Evolutionary conservation across 106 monocot species (phyloP).

Genomic region (Gastrodia elata): DNA sequence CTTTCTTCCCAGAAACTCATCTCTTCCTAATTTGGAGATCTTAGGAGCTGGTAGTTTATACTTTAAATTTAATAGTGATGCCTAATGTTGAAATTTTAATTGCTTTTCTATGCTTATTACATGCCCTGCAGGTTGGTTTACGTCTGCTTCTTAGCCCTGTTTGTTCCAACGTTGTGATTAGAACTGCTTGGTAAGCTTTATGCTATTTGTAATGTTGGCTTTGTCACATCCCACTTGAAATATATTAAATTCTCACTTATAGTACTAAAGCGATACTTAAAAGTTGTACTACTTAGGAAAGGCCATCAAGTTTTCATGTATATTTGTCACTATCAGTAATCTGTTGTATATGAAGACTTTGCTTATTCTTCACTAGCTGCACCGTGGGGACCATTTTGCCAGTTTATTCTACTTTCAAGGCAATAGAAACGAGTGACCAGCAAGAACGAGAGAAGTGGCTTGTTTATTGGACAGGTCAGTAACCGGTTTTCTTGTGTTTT

Average conservation of each 20-base stretch:
- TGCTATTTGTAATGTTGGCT: neutral
- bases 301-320: neutral
- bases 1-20: neutral
- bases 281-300: neutral
- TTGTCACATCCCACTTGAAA: neutral
- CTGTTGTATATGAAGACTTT: neutral
- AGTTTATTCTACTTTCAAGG: conserved; percentile 92
- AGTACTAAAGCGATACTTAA: neutral
- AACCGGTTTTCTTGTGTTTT: neutral
- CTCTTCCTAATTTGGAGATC: neutral
- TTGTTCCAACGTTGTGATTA: conserved; percentile 56
- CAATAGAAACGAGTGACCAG: conserved; percentile 68
- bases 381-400: conserved; percentile 82
- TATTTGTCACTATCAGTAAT: neutral
- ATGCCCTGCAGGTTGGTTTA: conserved; percentile 50
- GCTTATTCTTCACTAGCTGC: conserved; percentile 47
- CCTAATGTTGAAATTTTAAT: neutral
- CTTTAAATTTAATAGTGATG: neutral
- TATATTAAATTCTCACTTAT: neutral
- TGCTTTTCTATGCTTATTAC: neutral
- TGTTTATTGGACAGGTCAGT: conserved; percentile 90
- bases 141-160: conserved; percentile 50
- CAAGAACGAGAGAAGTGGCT: conserved; percentile 84
- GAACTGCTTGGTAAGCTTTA: conserved; percentile 67
- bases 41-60: neutral